phyloP scores from a whole-genome alignment of 805 yeast species.

The Candida yuanshanica region DNA sequence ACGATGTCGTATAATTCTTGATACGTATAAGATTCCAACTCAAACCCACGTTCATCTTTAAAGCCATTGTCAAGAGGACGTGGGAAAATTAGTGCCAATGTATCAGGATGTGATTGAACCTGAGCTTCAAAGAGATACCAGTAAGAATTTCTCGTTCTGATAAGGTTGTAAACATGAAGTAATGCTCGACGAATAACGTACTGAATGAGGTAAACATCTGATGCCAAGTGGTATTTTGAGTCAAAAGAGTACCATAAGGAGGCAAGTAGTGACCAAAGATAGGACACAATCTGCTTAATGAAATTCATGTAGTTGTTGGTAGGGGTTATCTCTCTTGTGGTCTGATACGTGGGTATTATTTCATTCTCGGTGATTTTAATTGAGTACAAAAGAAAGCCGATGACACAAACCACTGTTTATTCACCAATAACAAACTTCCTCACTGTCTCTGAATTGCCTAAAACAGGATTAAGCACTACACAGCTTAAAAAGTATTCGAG shows the following conservation, averaged over 20 bases:
- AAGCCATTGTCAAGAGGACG: constrained; percentile 28
- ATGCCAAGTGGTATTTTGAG: constrained; percentile 6
- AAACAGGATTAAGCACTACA: constrained; percentile 37
- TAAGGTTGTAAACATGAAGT: constrained; percentile 8
- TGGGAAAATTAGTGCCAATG: constrained; percentile 56
- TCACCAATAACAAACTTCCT: constrained; percentile 14
- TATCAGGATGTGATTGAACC: constrained; percentile 43
- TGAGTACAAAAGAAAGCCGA: background rate
- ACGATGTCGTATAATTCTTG: constrained; percentile 61
- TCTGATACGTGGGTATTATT: too few relatives aligned
- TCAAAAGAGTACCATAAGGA: background rate
- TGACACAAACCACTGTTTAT: background rate
- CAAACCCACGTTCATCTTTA: constrained; percentile 49
- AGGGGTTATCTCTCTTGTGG: too few relatives aligned
- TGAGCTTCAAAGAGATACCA: constrained; percentile 66
- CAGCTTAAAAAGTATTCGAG: constrained; percentile 40
- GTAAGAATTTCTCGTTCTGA: constrained; percentile 31
- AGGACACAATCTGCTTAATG: background rate
- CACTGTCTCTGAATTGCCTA: constrained; percentile 28
- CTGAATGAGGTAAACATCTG: constrained; percentile 15
- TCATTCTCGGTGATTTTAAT: too few relatives aligned
- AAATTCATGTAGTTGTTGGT: constrained; percentile 5
- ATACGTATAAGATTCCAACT: constrained; percentile 61
- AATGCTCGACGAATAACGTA: constrained; percentile 18
- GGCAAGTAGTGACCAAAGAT: background rate